Evolutionary conservation across 345 rosid species (phyloP).

Genomic region (Conringia planisiliqua): DNA sequence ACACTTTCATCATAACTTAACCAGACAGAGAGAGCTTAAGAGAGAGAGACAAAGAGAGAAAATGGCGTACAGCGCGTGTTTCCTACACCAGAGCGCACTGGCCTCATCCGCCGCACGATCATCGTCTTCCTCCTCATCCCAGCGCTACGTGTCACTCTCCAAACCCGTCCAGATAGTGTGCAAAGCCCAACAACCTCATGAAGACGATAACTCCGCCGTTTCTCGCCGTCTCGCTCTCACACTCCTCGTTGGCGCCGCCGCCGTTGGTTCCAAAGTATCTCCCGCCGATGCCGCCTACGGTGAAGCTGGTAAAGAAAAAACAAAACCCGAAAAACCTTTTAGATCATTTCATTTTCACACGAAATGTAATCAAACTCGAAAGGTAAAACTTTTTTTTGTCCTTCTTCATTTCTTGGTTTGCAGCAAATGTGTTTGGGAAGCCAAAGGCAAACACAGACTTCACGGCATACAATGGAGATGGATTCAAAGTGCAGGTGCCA

Average conservation of each 20-base stretch:
- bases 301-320: slow-evolving; percentile 61
- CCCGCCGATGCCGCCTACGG: slow-evolving; percentile 99
- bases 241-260: slow-evolving; percentile 82
- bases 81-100: slow-evolving; percentile 75
- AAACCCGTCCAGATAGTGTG: slow-evolving; percentile 55
- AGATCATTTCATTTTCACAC: slow-evolving; percentile 17
- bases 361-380: background rate
- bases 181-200: slow-evolving; percentile 65
- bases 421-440: slow-evolving; percentile 94
- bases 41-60: background rate
- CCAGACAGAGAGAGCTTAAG: background rate
- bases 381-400: background rate
- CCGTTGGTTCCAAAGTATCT: slow-evolving; percentile 78
- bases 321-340: background rate
- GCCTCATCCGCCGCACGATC: slow-evolving; percentile 44
- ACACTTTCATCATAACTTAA: background rate
- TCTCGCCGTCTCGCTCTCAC: slow-evolving; percentile 90
- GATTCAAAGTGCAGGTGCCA: slow-evolving; percentile 73
- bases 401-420: slow-evolving; percentile 2
- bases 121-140: slow-evolving; percentile 46
- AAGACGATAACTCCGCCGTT: slow-evolving; percentile 41
- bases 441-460: slow-evolving; percentile 86
- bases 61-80: slow-evolving; percentile 89
- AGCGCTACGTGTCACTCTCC: slow-evolving; percentile 44
- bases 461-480: slow-evolving; percentile 64